phyloP scores from a whole-genome alignment of 2,329 filamentous ascomycete species.

The Epichloe sibirici region DNA sequence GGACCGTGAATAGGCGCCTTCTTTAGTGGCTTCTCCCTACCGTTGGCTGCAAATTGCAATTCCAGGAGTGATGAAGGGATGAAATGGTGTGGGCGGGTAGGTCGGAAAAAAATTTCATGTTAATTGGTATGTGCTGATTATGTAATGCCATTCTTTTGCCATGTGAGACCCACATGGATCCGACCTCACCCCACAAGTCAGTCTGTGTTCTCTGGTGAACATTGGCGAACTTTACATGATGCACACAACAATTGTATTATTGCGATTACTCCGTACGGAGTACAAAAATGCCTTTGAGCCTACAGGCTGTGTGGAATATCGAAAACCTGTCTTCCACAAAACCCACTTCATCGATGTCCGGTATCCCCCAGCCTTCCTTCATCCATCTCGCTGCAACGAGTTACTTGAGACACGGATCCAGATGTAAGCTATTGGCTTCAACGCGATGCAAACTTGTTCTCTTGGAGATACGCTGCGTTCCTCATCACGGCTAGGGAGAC shows the following conservation, averaged over 20 bases:
- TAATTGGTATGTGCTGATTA: neutral
- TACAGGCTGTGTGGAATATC: neutral
- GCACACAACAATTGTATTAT: no score
- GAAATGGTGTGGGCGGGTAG: fast-evolving
- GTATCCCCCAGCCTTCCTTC: neutral
- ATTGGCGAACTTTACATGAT: no score
- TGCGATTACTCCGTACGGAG: no score
- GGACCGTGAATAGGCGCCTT: neutral
- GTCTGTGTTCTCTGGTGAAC: no score
- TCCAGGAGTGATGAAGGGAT: neutral
- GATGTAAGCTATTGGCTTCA: no score
- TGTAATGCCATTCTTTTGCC: neutral
- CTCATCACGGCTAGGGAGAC: no score
- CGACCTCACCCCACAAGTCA: neutral
- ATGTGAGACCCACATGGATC: neutral
- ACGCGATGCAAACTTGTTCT: no score
- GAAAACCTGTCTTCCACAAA: no score
- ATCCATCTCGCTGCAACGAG: neutral
- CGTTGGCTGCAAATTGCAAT: neutral
- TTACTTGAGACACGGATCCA: neutral
- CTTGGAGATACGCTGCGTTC: no score
- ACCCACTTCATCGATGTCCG: no score
- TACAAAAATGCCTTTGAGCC: neutral
- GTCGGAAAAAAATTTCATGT: neutral
- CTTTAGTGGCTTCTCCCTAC: neutral